Conservation (phyloP, 169 alveolate genomes). For the Theileria orientalis region DNA sequence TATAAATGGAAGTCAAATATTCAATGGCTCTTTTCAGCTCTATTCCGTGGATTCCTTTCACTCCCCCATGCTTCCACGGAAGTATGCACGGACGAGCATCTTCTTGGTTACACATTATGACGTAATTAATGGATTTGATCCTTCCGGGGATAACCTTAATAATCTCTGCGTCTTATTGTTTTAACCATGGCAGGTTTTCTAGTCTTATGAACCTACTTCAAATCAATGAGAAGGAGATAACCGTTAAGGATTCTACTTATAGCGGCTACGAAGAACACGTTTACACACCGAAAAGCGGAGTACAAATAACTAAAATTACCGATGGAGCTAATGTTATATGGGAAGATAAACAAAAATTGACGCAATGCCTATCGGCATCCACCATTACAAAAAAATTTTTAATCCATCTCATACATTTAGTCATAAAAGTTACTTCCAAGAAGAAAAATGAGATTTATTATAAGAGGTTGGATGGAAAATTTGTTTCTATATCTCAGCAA, state of each 20-base stretch:
- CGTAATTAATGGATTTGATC: conserved; percentile 4
- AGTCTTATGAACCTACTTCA: not conserved
- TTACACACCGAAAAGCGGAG: conserved; percentile 15
- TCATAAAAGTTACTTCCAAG: conserved; percentile 2
- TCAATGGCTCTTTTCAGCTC: too few relatives aligned
- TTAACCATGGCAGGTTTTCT: not conserved
- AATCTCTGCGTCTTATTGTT: not conserved
- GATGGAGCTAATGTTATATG: conserved; percentile 7
- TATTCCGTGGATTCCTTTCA: not conserved
- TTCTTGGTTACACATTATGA: conserved; percentile 7
- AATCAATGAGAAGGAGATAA: not conserved
- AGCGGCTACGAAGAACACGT: not conserved
- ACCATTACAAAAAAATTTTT: not conserved
- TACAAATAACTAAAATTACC: not conserved
- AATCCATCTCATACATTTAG: not conserved
- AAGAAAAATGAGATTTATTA: not conserved
- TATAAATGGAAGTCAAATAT: too few relatives aligned
- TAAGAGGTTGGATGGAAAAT: conserved; percentile 2
- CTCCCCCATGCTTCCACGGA: not conserved
- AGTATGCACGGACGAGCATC: conserved; percentile 19
- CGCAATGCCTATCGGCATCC: not conserved
- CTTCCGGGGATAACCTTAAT: not conserved
- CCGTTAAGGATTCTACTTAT: not conserved
- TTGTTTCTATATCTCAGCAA: not conserved
- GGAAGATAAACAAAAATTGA: conserved; percentile 16